Conservation (phyloP, 805 yeast species). For the Hanseniaspora nectarophila region DNA sequence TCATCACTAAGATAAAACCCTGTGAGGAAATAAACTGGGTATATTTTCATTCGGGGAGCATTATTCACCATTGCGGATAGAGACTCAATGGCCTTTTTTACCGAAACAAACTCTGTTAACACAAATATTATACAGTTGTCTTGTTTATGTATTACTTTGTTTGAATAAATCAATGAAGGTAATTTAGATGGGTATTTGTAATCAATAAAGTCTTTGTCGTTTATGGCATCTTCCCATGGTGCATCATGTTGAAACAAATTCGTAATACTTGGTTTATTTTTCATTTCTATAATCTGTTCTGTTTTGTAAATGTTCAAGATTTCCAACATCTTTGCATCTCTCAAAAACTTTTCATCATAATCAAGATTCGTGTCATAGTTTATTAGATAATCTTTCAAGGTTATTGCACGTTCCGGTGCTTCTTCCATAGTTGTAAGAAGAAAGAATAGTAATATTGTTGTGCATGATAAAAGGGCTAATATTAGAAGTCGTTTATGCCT, state of each 20-base stretch:
- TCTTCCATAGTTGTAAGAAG: neutral
- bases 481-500: neutral
- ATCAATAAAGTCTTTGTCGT: neutral
- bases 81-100: neutral
- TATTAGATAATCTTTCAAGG: neutral
- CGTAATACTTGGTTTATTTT: neutral
- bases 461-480: neutral
- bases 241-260: neutral
- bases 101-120: neutral
- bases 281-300: neutral
- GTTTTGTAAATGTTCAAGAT: neutral
- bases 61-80: slow-evolving; percentile 3
- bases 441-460: neutral
- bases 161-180: slow-evolving; percentile 1
- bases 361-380: neutral
- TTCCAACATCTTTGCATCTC: slow-evolving; percentile 8
- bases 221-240: neutral
- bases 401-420: neutral
- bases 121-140: slow-evolving; percentile 8
- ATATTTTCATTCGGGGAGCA: neutral
- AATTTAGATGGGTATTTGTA: slow-evolving; percentile 7
- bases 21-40: slow-evolving; percentile 7
- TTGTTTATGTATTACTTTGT: neutral
- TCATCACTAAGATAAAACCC: slow-evolving; percentile 6
- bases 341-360: neutral